Base-by-base conservation (phyloP, 306 rosid species). In the Argentina anserina region DNA sequence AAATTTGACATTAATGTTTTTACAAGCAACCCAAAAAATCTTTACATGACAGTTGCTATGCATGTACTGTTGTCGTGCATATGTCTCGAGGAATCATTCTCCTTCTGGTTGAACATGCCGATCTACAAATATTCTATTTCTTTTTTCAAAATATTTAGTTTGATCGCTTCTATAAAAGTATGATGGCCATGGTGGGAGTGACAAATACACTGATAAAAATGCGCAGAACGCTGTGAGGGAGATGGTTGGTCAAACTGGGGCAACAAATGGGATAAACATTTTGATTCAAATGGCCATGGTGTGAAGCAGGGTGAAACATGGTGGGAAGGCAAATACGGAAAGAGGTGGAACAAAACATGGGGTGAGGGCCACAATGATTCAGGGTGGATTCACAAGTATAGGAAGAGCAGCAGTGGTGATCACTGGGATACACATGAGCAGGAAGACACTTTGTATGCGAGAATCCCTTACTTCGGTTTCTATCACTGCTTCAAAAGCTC, bases 191-290 rank as follows among this genome's bases (percentile, higher is more conserved):
- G 99, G 99, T 25, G 92, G 96, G 71, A 90, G 99, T 89, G 65
- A 64, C 20, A 95, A 95, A 74, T 95, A 95, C 91, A 90, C 97
- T 0, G 99, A 95, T 73, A 91, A n/a, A n/a, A 95, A 84, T 95
- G 99, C 97, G 97, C 99, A 0, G 99, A 95, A 74, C 89, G 97
- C 23, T 72, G 72, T 1, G 84, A 81, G 76, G 88, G 85, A 0
- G 99, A 85, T 68, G 90, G 92, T 37, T 91, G 97, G 99, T 81
- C 88, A 34, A 95, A 91, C 80, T 95, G 99, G 99, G 99, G 99
- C 34, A 97, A 95, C 90, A 95, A 95, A 82, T 95, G 99, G 99
- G 99, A 95, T 69, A 97, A 95, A 76, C 83, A 86, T 71, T 95
- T 95, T 9, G 92, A 91, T 74, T 85, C 78, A 26, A 88, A 86